These are phyloP conservation scores for Prosopis cineraria DNA, from an alignment of 306 rosid genomes.

Conservation along the genomic window DNA sequence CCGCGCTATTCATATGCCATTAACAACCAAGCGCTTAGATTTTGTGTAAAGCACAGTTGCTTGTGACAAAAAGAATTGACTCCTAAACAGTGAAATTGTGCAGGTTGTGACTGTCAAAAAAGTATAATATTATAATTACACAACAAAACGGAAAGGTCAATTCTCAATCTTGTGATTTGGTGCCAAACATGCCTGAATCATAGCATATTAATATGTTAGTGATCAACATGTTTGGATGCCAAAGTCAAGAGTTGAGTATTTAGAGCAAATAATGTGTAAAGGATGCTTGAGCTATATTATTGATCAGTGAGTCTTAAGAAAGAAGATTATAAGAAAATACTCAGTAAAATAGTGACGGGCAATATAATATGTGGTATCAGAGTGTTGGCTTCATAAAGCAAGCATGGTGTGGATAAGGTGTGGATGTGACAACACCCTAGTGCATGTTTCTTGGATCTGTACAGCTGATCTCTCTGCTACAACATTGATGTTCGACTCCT, in stretches of 20 bases:
- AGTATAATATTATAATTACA: constrained; percentile 1
- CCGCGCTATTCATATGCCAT: no score
- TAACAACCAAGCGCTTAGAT: no score
- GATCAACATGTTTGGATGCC: neutral
- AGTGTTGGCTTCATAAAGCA: neutral
- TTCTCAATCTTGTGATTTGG: neutral
- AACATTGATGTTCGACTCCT: neutral
- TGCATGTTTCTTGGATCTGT: neutral
- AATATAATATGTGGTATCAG: neutral
- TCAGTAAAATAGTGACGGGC: neutral
- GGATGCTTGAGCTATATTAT: neutral
- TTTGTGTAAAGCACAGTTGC: neutral
- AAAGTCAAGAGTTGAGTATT: neutral
- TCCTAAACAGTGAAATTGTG: neutral
- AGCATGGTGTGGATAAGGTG: neutral
- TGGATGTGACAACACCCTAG: neutral
- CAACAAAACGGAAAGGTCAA: neutral
- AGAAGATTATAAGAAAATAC: neutral
- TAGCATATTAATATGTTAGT: neutral
- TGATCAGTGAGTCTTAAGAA: neutral
- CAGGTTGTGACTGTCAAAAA: constrained; percentile 21
- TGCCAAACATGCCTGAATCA: neutral
- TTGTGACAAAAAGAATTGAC: neutral
- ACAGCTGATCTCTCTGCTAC: neutral
- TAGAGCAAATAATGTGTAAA: neutral